phyloP scores from a whole-genome alignment of 176 grass and related monocot species.

The maize (Zea mays) region DNA sequence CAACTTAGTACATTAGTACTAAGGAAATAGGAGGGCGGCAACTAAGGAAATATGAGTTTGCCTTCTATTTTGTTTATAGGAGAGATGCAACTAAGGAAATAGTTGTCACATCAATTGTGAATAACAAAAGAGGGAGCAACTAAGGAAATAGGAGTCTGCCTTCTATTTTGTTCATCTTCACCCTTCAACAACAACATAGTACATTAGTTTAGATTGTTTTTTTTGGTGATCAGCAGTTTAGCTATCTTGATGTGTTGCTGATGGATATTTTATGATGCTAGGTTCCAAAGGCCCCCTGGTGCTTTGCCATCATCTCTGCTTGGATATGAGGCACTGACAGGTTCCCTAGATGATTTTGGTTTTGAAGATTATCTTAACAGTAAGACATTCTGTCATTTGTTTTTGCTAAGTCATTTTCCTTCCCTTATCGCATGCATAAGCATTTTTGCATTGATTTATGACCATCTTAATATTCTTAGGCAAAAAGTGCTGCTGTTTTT shows the following conservation, averaged over 20 bases:
- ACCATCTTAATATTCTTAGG: background rate
- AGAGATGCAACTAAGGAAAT: no score
- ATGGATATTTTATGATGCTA: constrained; percentile 32
- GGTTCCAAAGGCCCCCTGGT: constrained; percentile 91
- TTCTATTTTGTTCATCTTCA: constrained; percentile 4
- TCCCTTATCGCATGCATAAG: constrained; percentile 8
- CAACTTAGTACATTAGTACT: no score
- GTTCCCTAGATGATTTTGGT: constrained; percentile 91
- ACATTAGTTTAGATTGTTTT: background rate
- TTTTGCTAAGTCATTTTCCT: constrained; percentile 7
- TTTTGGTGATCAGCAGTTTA: background rate
- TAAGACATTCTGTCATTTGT: constrained; percentile 36
- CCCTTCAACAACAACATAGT: background rate
- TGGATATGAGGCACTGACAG: constrained; percentile 84
- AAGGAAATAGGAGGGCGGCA: no score
- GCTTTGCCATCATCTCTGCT: constrained; percentile 82
- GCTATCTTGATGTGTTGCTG: background rate
- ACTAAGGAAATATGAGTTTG: no score
- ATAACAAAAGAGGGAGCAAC: background rate
- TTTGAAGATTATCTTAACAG: constrained; percentile 97
- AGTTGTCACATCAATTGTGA: background rate
- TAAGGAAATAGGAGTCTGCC: background rate
- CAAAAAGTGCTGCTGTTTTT: background rate
- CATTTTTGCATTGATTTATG: background rate
- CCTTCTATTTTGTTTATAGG: no score